Evolutionary conservation across 495 filamentous ascomycete species (phyloP).

Genomic region (Aspergillus incahuasiensis): DNA sequence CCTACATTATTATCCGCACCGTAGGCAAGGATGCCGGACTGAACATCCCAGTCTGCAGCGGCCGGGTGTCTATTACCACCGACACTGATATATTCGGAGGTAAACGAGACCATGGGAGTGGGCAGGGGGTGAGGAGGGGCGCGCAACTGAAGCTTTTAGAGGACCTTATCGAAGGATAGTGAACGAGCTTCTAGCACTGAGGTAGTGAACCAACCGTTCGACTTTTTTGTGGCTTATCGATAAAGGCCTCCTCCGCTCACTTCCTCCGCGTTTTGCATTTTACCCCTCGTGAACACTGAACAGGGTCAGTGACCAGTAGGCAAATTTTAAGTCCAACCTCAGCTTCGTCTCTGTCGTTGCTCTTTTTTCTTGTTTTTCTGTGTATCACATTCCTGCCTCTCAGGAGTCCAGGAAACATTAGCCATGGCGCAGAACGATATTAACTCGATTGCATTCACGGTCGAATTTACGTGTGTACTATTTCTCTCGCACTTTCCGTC

Average conservation of each 20-base stretch:
- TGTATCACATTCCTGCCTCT: background rate
- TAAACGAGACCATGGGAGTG: constrained; percentile 43
- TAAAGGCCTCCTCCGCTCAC: constrained; percentile 19
- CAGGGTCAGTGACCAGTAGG: background rate
- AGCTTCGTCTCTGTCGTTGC: background rate
- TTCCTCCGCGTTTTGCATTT: background rate
- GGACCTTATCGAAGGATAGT: background rate
- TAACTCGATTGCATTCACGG: constrained; percentile 48
- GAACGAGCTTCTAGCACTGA: background rate
- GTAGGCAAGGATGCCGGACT: constrained; percentile 73
- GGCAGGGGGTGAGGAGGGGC: background rate
- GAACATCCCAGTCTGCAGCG: constrained; percentile 81
- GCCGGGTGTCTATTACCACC: constrained; percentile 88
- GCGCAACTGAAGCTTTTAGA: background rate
- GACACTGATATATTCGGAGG: constrained; percentile 66
- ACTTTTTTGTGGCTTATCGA: constrained; percentile 45
- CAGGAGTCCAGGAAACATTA: constrained; percentile 9
- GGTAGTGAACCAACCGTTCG: background rate
- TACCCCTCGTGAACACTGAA: background rate
- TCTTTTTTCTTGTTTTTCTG: background rate
- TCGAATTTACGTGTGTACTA: constrained; percentile 69
- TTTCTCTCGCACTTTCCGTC: background rate
- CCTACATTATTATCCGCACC: constrained; percentile 86
- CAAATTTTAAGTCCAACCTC: too few species aligned
- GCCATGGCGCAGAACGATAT: constrained; percentile 5